Evolutionary conservation across 2,329 filamentous ascomycete genomes (phyloP), one percentile per base, ranked within the genome.

Genomic region (Aspergillus sp.): DNA sequence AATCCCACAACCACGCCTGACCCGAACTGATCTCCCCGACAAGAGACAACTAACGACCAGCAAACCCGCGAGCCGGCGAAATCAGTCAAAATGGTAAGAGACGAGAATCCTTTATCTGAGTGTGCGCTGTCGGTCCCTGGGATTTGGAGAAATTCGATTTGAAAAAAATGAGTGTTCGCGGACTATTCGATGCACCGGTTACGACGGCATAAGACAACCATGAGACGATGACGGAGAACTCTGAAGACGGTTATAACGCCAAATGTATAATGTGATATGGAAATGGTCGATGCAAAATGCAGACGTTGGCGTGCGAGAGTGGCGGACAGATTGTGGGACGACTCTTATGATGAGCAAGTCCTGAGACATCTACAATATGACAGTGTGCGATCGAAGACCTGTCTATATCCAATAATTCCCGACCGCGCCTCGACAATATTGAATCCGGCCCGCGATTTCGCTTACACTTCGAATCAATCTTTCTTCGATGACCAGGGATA

Each of bases 21-120:
- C 68, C 64, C 64, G 66, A 65, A 67, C 67, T 58, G 67, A 66
- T 68, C 69, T 64, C 69, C 71, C 66, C 69, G 70, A 73, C 72
- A 71, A 74, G 68, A 68, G 68, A 71, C 69, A 68, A 70, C 68
- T 68, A 73, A 71, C 74, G 73, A 76, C 72, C 71, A 71, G 67
- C 72, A 71, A 30, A 66, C 65, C 68, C 70, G 70, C 70, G 71
- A 75, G 70, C 75, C 74, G 75, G 74, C 71, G 72, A 76, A 75
- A 65, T 74, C 74, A 75, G 75, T 76, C 75, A 78, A 77, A 76
- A 78, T 78, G 75, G 75, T 78, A 78, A 77, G 75, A 58, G 17
- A 62, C 44, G 45, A 53, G 56, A 56, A 61, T 48, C 56, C 42
- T 54, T 63, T 63, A 51, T 48, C 57, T 56, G 20, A 62, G 61